Base-by-base conservation (phyloP, 139 green algal species). In the Tetradesmus lagerheimii region DNA sequence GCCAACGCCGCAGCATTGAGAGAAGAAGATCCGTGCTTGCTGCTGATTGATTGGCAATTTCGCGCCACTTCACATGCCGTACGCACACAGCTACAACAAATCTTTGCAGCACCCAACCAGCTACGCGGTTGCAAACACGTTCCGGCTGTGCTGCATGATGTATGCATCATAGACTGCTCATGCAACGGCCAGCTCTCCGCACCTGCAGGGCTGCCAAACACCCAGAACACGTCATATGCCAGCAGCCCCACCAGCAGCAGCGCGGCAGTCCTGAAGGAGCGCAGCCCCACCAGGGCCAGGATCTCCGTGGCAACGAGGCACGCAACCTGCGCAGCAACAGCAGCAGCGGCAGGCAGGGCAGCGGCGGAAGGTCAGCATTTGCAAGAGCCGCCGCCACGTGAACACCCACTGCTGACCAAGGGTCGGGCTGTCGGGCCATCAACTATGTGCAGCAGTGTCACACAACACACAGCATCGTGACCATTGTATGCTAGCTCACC, bases 171-270 rank as follows among this genome's bases (percentile, higher is more conserved):
- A n/a, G n/a, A n/a, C n/a, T 9, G 25, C 9, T 27, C 3, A 35
- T 9, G 27, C 25, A 9, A 75, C 1, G 1, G 27, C 64, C 25
- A 15, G 20, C 71, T 62, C 1, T 15, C 0, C 80, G 71, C 27
- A 37, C 62, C 86, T 80, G 62, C 50, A 80, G 50, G 93, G 89
- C 25, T 91, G 5, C 89, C 93, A 89, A 95, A 95, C 79, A 95
- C 93, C 94, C 91, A 96, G 43, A 95, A 94, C 47, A 95, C 90
- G 34, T 85, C 67, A 43, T 85, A 66, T 20, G 80, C 81, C 57
- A 99, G 95, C 67, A 99, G 93, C 0, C 98, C 98, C 31, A 93
- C 31, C 50, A 98, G 95, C 88, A 97, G 92, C 50, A 97, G 77
- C 1, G 90, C 95, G 1, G 95, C 96, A 37, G 95, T 94, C 0